Percentiles rank a stretch among this genome's conserved stretches.
These are phyloP conservation scores for Carpinus fangiana DNA, from an alignment of 306 rosid species.

Conservation along the genomic window DNA sequence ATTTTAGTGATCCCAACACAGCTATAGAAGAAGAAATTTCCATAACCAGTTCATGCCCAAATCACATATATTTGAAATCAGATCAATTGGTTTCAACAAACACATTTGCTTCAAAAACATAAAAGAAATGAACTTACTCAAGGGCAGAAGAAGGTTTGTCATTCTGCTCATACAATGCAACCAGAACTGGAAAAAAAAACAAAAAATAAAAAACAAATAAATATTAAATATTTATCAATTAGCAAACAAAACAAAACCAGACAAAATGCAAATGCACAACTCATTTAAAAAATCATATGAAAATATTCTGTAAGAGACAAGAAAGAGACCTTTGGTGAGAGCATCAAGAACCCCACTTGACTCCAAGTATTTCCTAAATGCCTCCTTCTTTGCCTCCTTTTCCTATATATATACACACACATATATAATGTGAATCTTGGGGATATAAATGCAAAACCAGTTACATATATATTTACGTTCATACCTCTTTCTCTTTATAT, in stretches of 20 bases:
- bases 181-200: constrained; percentile 59
- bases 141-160: constrained; percentile 97
- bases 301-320: not conserved
- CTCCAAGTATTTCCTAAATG: constrained; percentile 87
- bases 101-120: not conserved
- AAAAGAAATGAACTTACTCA: constrained; percentile 51
- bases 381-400: constrained; percentile 90
- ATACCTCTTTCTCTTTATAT: constrained; percentile 80
- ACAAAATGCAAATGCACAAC: not conserved
- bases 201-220: not conserved
- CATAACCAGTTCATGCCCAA: not conserved
- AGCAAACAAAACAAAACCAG: not conserved
- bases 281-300: not conserved
- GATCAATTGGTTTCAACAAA: not conserved
- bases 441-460: not conserved
- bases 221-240: not conserved
- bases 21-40: not conserved
- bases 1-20: not conserved
- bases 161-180: constrained; percentile 89
- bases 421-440: not conserved
- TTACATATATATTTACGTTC: not conserved
- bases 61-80: not conserved
- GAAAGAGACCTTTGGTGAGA: constrained; percentile 80
- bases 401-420: constrained; percentile 43
- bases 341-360: constrained; percentile 91